Base-by-base conservation (phyloP, 768 basidiomycete species). In the Gelatoporia subvermispora region DNA sequence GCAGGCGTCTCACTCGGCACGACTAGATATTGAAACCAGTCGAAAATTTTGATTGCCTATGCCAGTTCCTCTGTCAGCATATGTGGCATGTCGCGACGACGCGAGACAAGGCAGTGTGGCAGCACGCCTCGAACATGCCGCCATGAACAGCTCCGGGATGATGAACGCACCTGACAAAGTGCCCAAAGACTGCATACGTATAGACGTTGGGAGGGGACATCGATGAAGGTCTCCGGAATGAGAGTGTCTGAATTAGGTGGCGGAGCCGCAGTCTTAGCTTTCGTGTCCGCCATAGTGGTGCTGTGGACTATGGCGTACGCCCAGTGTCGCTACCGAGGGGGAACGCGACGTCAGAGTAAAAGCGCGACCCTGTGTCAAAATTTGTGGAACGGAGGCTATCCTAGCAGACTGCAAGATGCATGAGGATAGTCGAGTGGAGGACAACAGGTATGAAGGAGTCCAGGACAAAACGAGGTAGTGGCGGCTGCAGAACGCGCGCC, bases 161-260 rank as follows among this genome's bases (percentile, higher is more conserved):
- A 25, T 15, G 24, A 42, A 36, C 43, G 47, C 53, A 87, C 91
- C 76, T 93, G 91, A 28, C 88, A 72, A 2, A 92, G 72, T 35
- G 83, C 76, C 8, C 84, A 87, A 21, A 92, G 67, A 51, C 89
- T 86, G 38, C 90, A 72, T 53, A 78, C 77, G 59, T 93, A 90
- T 5, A 88, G 75, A 43, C 93, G 75, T 62, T 92, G 88, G 15
- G 88, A 84, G 18, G 88, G 87, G 4, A 82, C 71, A 60, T 88
- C 86, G 24, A 93, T 55, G 60, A 81, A 82, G 48, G 73, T 76
- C 65, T 89, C 85, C 24, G 90, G 79, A 43, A 95, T 82, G 34
- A 87, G 70, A 36, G 90, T 75, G 41, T 56, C 61, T 46, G 56
- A 41, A 25, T 47, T 58, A 22, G 56, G 52, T 41, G 45, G 45